Conservation (phyloP, 176 grass and related monocot species). For the Saccharum spontaneum region DNA sequence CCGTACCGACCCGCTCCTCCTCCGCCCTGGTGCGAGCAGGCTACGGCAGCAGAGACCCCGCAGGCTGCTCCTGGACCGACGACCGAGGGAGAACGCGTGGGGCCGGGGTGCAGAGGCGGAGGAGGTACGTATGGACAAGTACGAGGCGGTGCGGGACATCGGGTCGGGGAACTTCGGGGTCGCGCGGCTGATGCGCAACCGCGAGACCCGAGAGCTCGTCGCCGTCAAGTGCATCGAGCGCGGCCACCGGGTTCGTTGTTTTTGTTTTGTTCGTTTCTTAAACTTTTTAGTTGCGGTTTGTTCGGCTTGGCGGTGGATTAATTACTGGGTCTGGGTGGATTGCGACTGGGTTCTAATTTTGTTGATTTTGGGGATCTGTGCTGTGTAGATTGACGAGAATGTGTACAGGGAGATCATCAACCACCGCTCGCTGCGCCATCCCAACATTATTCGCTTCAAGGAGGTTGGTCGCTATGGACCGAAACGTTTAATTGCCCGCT, state of each 20-base stretch:
- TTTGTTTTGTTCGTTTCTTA: neutral
- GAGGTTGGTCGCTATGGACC: conserved; percentile 45
- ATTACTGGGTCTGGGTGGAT: conserved; percentile 16
- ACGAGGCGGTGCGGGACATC: conserved; percentile 86
- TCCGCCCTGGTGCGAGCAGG: neutral
- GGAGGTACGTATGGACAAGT: conserved; percentile 65
- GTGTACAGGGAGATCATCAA: conserved; percentile 96
- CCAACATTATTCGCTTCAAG: conserved; percentile 97
- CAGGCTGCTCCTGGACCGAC: neutral
- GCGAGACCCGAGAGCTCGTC: conserved; percentile 83
- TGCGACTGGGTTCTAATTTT: conserved; percentile 11
- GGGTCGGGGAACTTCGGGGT: conserved; percentile 94
- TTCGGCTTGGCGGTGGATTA: conserved; percentile 25
- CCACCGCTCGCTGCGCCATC: conserved; percentile 89
- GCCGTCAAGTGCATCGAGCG: conserved; percentile 94
- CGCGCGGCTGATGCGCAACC: conserved; percentile 80
- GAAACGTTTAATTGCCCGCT: neutral
- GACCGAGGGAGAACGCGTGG: neutral
- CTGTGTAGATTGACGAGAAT: conserved; percentile 86
- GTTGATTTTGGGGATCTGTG: conserved; percentile 29
- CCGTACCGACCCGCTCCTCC: neutral
- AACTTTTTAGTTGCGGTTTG: neutral
- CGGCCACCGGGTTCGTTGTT: conserved; percentile 59
- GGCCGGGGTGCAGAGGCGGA: neutral
- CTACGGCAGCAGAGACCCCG: neutral